Percentiles rank a stretch among this genome's conserved stretches.
Evolutionary conservation across 768 basidiomycete species (phyloP).

Genomic region (Gautieria morchelliformis): DNA sequence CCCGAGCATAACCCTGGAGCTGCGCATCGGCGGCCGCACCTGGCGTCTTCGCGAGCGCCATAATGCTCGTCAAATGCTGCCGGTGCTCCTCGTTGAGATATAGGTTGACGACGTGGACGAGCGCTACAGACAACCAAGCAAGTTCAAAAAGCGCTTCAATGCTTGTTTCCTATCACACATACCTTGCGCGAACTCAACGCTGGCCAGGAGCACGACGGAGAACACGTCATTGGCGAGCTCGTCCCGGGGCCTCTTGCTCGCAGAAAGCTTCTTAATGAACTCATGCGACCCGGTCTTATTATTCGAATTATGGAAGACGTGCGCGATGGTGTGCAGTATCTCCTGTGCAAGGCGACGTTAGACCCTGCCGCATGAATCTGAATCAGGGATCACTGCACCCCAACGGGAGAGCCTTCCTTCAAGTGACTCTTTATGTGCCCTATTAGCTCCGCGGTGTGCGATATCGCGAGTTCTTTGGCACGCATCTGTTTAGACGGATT

Average conservation of each 20-base stretch:
- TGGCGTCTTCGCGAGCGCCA: constrained; percentile 17
- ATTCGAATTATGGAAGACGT: constrained; percentile 12
- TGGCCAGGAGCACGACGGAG: constrained; percentile 57
- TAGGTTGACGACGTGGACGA: constrained; percentile 57
- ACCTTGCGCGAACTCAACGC: constrained; percentile 66
- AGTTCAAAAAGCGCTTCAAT: not conserved
- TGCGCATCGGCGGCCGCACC: constrained; percentile 27
- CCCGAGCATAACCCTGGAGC: constrained; percentile 50
- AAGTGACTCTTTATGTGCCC: constrained; percentile 47
- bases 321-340: not conserved
- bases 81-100: constrained; percentile 41
- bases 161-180: constrained; percentile 13
- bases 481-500: constrained; percentile 51
- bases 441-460: constrained; percentile 44
- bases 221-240: constrained; percentile 60
- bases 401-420: constrained; percentile 28
- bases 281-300: constrained; percentile 27
- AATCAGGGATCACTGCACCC: constrained; percentile 24
- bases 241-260: constrained; percentile 46
- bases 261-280: constrained; percentile 47
- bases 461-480: constrained; percentile 39
- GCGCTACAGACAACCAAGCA: constrained; percentile 27
- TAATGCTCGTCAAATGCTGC: constrained; percentile 16
- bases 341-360: constrained; percentile 11
- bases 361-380: not conserved